Base-by-base conservation (phyloP, 768 basidiomycete species). In the Pulveroboletus sp. region DNA sequence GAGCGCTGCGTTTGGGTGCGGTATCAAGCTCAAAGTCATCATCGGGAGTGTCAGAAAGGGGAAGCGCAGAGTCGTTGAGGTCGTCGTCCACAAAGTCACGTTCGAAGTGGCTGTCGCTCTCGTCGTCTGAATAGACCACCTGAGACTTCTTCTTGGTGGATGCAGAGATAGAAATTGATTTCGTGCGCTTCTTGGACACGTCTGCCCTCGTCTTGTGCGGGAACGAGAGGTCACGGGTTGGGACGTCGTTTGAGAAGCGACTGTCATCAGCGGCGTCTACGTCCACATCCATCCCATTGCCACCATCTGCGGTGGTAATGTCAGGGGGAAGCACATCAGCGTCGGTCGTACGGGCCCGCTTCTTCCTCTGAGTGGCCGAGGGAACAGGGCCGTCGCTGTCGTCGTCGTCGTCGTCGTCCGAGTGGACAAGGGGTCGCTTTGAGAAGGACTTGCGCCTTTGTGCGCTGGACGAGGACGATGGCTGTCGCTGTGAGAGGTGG, bases 371-470 rank as follows among this genome's bases (percentile, higher is more conserved):
- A 6, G 47, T 32, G 57, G 85, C 76, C 73, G 87, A 79, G 51
- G 76, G 79, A n/a, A 76, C 78, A 63, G 86, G 85, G 38, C 59
- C 65, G 15, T 28, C 64, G 21, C 56, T 63, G 12, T 71, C 70
- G 33, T 65, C 61, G 30, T 69, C 64, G 21, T 57, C 64, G 14
- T 71, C 70, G 33, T 65, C 61, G 27, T 69, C 69, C 62, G 57
- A 79, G 73, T 47, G 73, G 37, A 67, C 39, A 11, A 68, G 49
- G 26, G 51, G 56, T 2, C 66, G 66, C 31, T 69, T 67, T 15
- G 57, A 53, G 21, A 21, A 24, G 7, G 51, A 35, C 45, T 54
- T 67, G 45, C 57, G 63, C 43, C 52, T 50, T n/a, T 42, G 40
- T 42, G 27, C 40, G 27, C 27, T 43, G 39, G 47, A 44, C 38